phyloP scores from a whole-genome alignment of 2,329 filamentous ascomycete species.

The Dactylonectria estremocensis region DNA sequence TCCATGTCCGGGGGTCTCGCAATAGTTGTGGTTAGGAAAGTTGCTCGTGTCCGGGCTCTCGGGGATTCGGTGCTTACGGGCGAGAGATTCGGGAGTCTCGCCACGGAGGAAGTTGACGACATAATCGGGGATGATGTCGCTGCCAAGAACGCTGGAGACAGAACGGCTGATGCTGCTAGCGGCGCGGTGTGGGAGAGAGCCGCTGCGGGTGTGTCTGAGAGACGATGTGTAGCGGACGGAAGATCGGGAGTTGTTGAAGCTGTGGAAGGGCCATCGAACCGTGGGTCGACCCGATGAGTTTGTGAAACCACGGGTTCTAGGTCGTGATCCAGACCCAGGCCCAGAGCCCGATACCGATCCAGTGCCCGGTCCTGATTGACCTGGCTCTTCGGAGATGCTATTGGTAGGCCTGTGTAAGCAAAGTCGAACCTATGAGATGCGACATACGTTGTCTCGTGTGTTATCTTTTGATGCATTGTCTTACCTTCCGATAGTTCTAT shows the following conservation, averaged over 20 bases:
- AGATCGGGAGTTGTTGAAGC: conserved; percentile 47
- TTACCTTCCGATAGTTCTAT: conserved; percentile 47
- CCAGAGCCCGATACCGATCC: conserved; percentile 32
- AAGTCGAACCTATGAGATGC: background rate
- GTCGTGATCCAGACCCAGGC: conserved; percentile 11
- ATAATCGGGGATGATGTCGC: conserved; percentile 68
- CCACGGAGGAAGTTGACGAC: conserved; percentile 69
- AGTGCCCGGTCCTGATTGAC: conserved; percentile 33
- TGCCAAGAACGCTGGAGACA: conserved; percentile 54
- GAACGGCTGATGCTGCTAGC: conserved; percentile 49
- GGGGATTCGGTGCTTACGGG: conserved; percentile 56
- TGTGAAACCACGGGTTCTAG: conserved; percentile 47
- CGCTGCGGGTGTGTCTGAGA: conserved; percentile 40
- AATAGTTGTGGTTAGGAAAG: conserved; percentile 33
- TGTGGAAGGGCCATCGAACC: conserved; percentile 48
- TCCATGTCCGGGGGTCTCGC: conserved; percentile 32
- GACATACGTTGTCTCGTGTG: background rate
- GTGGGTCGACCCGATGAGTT: conserved; percentile 47
- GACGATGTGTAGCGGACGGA: conserved; percentile 43
- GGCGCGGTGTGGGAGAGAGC: conserved; percentile 44
- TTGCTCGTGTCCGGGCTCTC: conserved; percentile 47
- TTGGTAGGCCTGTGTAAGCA: conserved; percentile 14
- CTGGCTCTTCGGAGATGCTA: conserved; percentile 47
- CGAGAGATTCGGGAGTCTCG: conserved; percentile 68
- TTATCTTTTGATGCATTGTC: background rate